Conservation (phyloP, 768 basidiomycete species). For the Dendrothele bispora region DNA sequence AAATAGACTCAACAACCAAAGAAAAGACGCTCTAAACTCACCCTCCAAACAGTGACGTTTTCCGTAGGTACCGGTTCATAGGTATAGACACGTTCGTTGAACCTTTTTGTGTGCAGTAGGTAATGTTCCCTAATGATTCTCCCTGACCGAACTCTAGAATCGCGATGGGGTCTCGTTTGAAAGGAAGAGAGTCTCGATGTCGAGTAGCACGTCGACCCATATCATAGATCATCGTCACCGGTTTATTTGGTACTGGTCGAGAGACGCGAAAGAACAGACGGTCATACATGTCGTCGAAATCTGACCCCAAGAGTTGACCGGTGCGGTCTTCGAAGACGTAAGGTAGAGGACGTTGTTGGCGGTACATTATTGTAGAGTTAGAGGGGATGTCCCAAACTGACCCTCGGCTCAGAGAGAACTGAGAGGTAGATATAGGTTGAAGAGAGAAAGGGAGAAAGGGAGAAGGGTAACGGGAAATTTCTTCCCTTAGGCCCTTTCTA, state of each 20-base stretch:
- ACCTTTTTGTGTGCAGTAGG: conserved; percentile 43
- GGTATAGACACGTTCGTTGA: conserved; percentile 42
- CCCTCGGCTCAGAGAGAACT: too few species aligned
- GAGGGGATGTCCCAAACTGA: too few species aligned
- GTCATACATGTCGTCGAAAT: conserved; percentile 81
- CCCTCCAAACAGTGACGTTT: conserved; percentile 66
- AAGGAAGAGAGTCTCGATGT: conserved; percentile 52
- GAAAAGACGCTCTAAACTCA: conserved; percentile 32
- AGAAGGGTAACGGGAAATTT: too few species aligned
- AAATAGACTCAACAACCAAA: too few species aligned
- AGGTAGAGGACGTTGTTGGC: conserved; percentile 36
- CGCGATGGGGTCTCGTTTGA: conserved; percentile 52
- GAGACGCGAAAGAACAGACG: conserved; percentile 67
- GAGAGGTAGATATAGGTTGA: too few species aligned
- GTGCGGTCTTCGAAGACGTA: conserved; percentile 72
- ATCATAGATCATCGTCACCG: conserved; percentile 56
- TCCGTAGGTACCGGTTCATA: conserved; percentile 66
- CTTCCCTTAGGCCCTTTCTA: too few species aligned
- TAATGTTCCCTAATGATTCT: conserved; percentile 59
- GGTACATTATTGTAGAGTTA: conserved; percentile 4
- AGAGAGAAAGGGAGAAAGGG: too few species aligned
- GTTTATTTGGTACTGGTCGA: conserved; percentile 43
- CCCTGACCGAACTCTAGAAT: conserved; percentile 60
- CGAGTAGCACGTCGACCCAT: conserved; percentile 67
- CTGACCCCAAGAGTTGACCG: conserved; percentile 49